Percentiles rank a stretch among this genome's conserved stretches.
phyloP scores from a whole-genome alignment of 208 protist genomes.

The Vickermania spadyakhi region DNA sequence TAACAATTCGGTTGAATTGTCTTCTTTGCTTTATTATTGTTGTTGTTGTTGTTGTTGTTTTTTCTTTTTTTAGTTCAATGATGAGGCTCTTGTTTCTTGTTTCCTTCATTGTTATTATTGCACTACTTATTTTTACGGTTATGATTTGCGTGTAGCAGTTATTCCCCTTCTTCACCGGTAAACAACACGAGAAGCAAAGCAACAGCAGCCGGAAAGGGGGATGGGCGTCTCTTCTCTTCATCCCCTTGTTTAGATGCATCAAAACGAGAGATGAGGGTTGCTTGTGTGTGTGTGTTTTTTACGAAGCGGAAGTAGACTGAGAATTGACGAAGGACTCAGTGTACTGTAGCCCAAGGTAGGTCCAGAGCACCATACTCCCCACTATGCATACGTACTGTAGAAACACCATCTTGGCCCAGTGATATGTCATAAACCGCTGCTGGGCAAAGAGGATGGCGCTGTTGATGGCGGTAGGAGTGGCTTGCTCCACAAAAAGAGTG shows the following conservation, averaged over 20 bases:
- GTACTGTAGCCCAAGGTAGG: conserved; percentile 23
- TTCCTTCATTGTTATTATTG: too few relatives aligned
- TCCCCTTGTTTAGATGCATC: too few relatives aligned
- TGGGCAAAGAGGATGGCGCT: conserved; percentile 58
- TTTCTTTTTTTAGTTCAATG: neutral
- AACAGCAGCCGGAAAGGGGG: too few relatives aligned
- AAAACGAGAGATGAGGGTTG: too few relatives aligned
- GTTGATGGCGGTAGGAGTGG: conserved; percentile 75
- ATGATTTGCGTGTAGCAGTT: too few relatives aligned
- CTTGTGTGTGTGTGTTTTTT: too few relatives aligned
- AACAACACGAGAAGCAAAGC: too few relatives aligned
- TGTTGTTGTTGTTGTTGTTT: conserved; percentile 1
- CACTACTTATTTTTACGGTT: too few relatives aligned
- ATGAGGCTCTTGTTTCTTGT: neutral
- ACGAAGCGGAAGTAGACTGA: neutral
- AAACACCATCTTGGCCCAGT: conserved; percentile 72
- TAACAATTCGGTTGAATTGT: too few relatives aligned
- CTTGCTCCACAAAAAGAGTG: conserved; percentile 55
- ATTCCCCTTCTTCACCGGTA: too few relatives aligned
- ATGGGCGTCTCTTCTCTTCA: too few relatives aligned
- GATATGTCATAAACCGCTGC: conserved; percentile 51
- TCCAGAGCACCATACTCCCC: conserved; percentile 51
- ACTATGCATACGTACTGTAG: conserved; percentile 63
- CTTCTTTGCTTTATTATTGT: neutral
- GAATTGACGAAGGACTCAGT: neutral